These are phyloP conservation scores for Erucastrum elatum DNA, from an alignment of 345 rosid species.

Conservation along the genomic window DNA sequence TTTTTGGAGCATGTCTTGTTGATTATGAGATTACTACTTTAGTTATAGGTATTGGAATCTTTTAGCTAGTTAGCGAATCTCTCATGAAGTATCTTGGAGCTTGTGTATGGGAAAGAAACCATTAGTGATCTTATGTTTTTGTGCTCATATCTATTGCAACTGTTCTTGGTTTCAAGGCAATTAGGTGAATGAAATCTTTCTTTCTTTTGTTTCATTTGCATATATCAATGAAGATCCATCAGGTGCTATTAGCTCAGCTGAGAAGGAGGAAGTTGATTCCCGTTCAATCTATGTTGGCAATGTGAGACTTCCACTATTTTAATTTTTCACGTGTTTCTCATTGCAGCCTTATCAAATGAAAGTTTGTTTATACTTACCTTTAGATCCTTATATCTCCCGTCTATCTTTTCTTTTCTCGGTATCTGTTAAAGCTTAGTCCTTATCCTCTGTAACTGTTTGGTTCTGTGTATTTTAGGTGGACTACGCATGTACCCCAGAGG, in stretches of 20 bases:
- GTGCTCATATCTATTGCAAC: neutral
- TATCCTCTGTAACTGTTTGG: neutral
- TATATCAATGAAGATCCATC: slow-evolving; percentile 63
- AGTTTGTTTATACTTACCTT: neutral
- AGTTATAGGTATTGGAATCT: neutral
- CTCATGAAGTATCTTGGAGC: neutral
- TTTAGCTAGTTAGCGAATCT: neutral
- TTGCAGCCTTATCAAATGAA: neutral
- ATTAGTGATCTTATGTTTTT: neutral
- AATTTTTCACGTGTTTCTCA: slow-evolving; percentile 5
- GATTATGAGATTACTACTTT: neutral
- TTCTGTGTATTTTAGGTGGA: slow-evolving; percentile 73
- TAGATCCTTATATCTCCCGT: neutral
- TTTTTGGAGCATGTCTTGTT: slow-evolving; percentile 9
- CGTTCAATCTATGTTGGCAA: slow-evolving; percentile 97
- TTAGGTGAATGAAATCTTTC: neutral
- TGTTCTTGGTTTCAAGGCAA: neutral
- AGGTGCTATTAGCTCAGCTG: slow-evolving; percentile 65
- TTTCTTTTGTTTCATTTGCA: slow-evolving; percentile 18
- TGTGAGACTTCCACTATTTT: slow-evolving; percentile 59
- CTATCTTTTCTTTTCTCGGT: slow-evolving; percentile 1
- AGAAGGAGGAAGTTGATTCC: slow-evolving; percentile 97
- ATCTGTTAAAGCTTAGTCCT: neutral
- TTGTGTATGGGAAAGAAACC: neutral
- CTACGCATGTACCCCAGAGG: slow-evolving; percentile 96